phyloP scores from a whole-genome alignment of 129 eudicot species.

The Centrapalus pauciflorus region DNA sequence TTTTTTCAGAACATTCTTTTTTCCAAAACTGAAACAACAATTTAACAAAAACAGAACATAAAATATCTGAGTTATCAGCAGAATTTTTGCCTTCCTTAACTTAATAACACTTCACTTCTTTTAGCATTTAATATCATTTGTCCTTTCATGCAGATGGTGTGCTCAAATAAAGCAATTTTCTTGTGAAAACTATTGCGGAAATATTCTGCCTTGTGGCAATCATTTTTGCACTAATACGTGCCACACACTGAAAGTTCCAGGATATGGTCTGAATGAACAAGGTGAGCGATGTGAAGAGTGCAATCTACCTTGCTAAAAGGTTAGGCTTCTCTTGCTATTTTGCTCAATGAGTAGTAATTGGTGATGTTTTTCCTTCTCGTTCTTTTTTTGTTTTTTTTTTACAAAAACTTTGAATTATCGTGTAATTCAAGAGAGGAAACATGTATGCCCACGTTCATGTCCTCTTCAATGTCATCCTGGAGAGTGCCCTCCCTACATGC shows the following conservation, averaged over 20 bases:
- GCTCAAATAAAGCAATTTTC: conserved; percentile 67
- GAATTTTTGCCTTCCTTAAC: no score
- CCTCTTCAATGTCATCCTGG: conserved; percentile 75
- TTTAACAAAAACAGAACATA: no score
- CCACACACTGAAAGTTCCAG: conserved; percentile 45
- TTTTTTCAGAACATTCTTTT: no score
- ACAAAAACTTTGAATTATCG: background rate
- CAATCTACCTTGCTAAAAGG: conserved; percentile 79
- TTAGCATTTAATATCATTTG: background rate
- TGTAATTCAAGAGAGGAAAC: conserved; percentile 61
- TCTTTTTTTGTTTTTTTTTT: background rate
- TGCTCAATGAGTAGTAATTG: background rate
- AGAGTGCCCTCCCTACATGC: conserved; percentile 91
- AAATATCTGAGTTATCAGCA: no score
- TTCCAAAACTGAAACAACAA: no score
- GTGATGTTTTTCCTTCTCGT: background rate
- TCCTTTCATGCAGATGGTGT: conserved; percentile 64
- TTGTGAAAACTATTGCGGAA: conserved; percentile 89
- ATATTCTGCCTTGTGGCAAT: conserved; percentile 85
- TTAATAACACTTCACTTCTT: background rate
- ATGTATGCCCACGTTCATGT: conserved; percentile 73
- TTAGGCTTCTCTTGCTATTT: conserved; percentile 20
- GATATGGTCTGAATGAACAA: conserved; percentile 15
- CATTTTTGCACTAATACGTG: conserved; percentile 90
- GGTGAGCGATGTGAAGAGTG: conserved; percentile 72